A percentile compares a stretch with the other conserved stretches of the same genome.
These are phyloP conservation scores for Penstemon newberryi DNA, from an alignment of 257 asterid species.

Conservation along the genomic window DNA sequence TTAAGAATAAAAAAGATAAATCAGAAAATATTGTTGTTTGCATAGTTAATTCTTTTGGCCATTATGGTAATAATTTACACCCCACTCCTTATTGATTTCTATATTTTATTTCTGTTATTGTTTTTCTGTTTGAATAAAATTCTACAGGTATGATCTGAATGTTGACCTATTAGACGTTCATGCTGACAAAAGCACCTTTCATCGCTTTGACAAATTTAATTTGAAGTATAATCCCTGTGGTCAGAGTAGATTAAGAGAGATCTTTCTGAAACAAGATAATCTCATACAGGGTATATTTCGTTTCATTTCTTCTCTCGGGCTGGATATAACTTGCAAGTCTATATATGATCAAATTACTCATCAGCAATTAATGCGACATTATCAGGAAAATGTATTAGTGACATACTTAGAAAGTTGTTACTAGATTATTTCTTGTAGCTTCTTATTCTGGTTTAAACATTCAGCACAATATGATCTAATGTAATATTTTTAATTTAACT, in stretches of 20 bases:
- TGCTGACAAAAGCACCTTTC: slow-evolving; percentile 99
- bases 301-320: slow-evolving; percentile 19
- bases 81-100: slow-evolving; percentile 18
- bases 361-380: not conserved
- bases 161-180: slow-evolving; percentile 96
- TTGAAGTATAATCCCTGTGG: slow-evolving; percentile 99
- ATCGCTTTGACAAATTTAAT: slow-evolving; percentile 97
- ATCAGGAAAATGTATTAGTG: not conserved
- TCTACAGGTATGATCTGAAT: slow-evolving; percentile 85
- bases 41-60: slow-evolving; percentile 21
- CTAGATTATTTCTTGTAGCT: not conserved
- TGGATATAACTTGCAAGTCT: not conserved
- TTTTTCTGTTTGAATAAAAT: slow-evolving; percentile 1
- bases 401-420: not conserved
- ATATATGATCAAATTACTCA: slow-evolving; percentile 3
- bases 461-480: slow-evolving; percentile 16
- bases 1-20: not conserved
- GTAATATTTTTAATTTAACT: slow-evolving; percentile 14
- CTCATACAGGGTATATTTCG: slow-evolving; percentile 83
- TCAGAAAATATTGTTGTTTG: slow-evolving; percentile 9
- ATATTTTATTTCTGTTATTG: slow-evolving; percentile 25
- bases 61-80: slow-evolving; percentile 1
- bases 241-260: slow-evolving; percentile 97
- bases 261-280: slow-evolving; percentile 96
- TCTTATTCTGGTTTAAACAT: slow-evolving; percentile 13